Base-by-base conservation (phyloP, 83 land plant species). In the Picea mariana region DNA sequence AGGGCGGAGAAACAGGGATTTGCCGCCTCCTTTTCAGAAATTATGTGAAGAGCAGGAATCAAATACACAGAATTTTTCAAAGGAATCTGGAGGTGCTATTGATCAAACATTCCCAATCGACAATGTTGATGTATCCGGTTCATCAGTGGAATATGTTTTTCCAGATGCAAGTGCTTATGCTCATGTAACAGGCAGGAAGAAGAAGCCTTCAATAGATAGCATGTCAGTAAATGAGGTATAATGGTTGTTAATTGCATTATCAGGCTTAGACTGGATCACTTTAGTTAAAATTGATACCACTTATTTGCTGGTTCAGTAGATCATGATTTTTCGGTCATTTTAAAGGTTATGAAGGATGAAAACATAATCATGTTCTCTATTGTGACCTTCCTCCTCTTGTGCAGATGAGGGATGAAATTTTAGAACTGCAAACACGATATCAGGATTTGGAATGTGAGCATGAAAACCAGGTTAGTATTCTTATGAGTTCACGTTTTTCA, bases 181-280 rank as follows among this genome's bases (percentile, higher is more conserved):
- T 80, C 66, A 87, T 80, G 85, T 90, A 55, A 92, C 92, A 27
- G 84, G 78, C 47, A 86, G 89, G 79, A 88, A 86, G 82, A 87
- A 88, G 86, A 77, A 58, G 18, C 3, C 62, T 13, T 11, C 79
- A 23, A 59, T 77, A 52, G 62, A 77, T 20, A 24, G 79, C 24
- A 77, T 77, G 79, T 47, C 79, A 23, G 3, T 77, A 15, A 77
- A 55, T 77, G 79, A 77, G 79, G 79, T 77, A 58, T 52, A 49
- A 18, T 47, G 40, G 26, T 12, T 75, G 26, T 12, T 75, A 15
- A 34, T 18, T 11, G 40, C 17, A 9, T 66, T 17, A 16, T 9
- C 16, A 42, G 40, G 75, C 20, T 71, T 47, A 1, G 23, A 47
- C 1, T 58, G 9, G 13, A 52, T 24, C 31, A 58, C 62, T 12